Base-by-base conservation (phyloP, 2,329 filamentous ascomycete species). In the Didymosphaeria variabile region DNA sequence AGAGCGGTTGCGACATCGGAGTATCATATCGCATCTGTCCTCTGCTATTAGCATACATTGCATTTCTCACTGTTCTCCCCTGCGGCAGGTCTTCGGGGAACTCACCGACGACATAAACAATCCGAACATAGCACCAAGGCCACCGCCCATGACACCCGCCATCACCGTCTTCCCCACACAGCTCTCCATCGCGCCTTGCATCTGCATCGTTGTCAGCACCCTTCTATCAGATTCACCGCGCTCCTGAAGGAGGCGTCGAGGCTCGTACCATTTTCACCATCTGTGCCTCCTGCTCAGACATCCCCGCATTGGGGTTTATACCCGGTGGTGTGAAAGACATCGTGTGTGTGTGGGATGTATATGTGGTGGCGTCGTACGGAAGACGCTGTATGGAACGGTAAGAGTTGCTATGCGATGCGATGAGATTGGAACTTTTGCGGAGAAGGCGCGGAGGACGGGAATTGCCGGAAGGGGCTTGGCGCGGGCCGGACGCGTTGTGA, bases 51-150 rank as follows among this genome's bases (percentile, higher is more conserved):
- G 50, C 26, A 26, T 44, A 19, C 10, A 47, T 34, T 40, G 1
- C 15, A 12, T 23, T 34, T n/a, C 53, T 7, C 17, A 15, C 17
- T n/a, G 17, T 7, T 4, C 17, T 32, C 6, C 47, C 1, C 17
- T 38, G 40, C 38, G 51, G 23, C 50, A 55, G 53, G 57, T 45
- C 36, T 40, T 26, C 23, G 40, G 57, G 52, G 62, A 34, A 84
- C 90, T 66, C 88, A 97, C 93, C 74, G 92, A 95, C 61, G 94
- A 93, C 94, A 98, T 99, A 84, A 99, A 99, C 72, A 98, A 86
- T 69, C 95, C 95, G 71, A 99, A 99, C 46, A 96, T 84, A 72
- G 93, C 95, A 65, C 95, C 95, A 67, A 99, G 90, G 40, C 90
- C 95, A 73, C 97, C 97, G 17, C 95, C 95, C 88, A 96, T 96